These are phyloP conservation scores for Cruciata laevipes DNA, from an alignment of 257 asterid genomes.

Conservation along the genomic window DNA sequence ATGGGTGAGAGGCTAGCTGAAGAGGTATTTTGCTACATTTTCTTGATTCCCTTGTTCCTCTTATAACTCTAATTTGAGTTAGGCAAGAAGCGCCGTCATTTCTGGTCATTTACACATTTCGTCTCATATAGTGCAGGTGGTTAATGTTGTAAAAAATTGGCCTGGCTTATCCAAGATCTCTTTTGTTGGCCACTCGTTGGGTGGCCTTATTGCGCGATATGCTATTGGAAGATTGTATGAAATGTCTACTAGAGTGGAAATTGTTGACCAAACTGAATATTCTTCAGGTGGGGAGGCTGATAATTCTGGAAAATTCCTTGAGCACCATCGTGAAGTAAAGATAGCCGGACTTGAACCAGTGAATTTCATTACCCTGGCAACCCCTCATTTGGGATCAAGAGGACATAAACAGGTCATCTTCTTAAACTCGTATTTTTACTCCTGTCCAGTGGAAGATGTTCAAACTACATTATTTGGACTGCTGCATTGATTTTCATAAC, in stretches of 20 bases:
- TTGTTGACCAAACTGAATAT: constrained; percentile 22
- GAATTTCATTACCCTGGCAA: constrained; percentile 83
- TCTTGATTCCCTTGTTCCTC: constrained; percentile 11
- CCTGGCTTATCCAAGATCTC: constrained; percentile 68
- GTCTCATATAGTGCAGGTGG: constrained; percentile 64
- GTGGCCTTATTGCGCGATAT: constrained; percentile 91
- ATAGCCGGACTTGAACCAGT: constrained; percentile 80
- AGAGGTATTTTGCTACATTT: constrained; percentile 60
- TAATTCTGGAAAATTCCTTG: constrained; percentile 11
- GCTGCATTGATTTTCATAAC: neutral
- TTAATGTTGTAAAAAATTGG: constrained; percentile 65
- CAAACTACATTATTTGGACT: neutral
- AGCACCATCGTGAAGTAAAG: constrained; percentile 28
- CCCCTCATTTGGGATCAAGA: constrained; percentile 87
- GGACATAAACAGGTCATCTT: constrained; percentile 72
- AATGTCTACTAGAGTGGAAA: constrained; percentile 22
- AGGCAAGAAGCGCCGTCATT: constrained; percentile 6
- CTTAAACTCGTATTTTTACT: neutral
- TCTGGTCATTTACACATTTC: constrained; percentile 12
- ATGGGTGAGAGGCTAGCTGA: constrained; percentile 95
- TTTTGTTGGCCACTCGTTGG: constrained; percentile 89
- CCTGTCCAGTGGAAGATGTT: neutral
- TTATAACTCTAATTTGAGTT: constrained; percentile 5
- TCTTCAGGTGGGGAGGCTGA: constrained; percentile 28
- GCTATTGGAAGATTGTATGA: constrained; percentile 69